phyloP scores from a whole-genome alignment of 2,329 filamentous ascomycete species.

The Aspergillus melleus region DNA sequence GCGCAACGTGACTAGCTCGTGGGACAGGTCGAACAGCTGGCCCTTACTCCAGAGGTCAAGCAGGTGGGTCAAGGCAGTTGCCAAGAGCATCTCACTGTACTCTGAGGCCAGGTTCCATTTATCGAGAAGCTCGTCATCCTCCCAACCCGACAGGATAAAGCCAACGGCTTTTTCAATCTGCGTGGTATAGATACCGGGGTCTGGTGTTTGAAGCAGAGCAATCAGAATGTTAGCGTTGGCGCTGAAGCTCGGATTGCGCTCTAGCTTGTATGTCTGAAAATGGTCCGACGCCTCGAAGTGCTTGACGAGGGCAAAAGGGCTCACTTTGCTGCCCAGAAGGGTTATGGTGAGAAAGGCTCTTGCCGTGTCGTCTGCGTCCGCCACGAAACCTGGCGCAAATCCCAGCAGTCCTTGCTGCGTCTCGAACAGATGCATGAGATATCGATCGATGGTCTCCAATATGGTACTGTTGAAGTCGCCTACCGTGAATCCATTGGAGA shows the following conservation, averaged over 20 bases:
- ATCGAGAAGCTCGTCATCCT: too few relatives aligned
- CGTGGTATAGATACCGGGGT: slow-evolving; percentile 10
- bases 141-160: slow-evolving; percentile 10
- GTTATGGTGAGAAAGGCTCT: slow-evolving; percentile 16
- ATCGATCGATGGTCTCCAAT: background rate
- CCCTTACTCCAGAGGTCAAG: slow-evolving; percentile 9
- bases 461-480: background rate
- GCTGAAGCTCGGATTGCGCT: slow-evolving; percentile 34
- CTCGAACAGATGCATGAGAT: background rate
- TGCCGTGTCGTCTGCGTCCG: slow-evolving; percentile 33
- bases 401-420: background rate
- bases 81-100: slow-evolving; percentile 18
- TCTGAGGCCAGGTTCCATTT: slow-evolving; percentile 7
- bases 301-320: slow-evolving; percentile 23
- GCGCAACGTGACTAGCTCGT: background rate
- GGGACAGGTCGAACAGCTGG: slow-evolving; percentile 4
- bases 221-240: slow-evolving; percentile 38
- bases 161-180: slow-evolving; percentile 30
- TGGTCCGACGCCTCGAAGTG: slow-evolving; percentile 30
- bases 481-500: background rate
- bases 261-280: slow-evolving; percentile 33
- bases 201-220: slow-evolving; percentile 27
- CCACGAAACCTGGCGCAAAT: slow-evolving; percentile 3
- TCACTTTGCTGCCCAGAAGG: slow-evolving; percentile 11
- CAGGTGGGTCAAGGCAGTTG: slow-evolving; percentile 14